phyloP scores from a whole-genome alignment of 2,329 filamentous ascomycete species.

The Colletotrichum chlorophyti region DNA sequence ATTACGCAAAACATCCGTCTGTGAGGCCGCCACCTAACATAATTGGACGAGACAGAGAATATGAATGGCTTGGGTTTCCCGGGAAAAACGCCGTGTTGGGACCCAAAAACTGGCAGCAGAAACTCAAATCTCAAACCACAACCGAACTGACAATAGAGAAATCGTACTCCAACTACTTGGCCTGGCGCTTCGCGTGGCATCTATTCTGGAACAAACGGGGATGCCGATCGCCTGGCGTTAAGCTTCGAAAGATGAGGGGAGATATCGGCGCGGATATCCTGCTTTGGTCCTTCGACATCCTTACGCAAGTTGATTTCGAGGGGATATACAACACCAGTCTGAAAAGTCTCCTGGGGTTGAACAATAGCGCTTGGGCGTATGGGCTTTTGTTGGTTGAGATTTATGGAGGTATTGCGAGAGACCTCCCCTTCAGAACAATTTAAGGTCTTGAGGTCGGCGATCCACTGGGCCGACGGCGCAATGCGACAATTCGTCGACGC shows the following conservation, averaged over 20 bases:
- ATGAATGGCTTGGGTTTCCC: too few species aligned
- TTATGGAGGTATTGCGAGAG: neutral
- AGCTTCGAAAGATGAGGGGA: conserved; percentile 4
- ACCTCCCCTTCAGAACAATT: conserved; percentile 3
- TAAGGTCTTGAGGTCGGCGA: neutral
- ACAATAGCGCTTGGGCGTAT: neutral
- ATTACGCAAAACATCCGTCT: too few species aligned
- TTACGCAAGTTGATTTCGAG: neutral
- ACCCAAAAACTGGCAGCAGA: neutral
- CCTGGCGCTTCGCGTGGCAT: conserved; percentile 2
- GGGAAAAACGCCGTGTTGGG: too few species aligned
- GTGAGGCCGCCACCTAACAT: too few species aligned
- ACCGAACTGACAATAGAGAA: neutral
- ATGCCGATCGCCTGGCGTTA: neutral
- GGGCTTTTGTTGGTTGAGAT: neutral
- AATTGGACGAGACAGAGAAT: too few species aligned
- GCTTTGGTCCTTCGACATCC: neutral
- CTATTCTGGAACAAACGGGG: neutral
- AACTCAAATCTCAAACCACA: neutral
- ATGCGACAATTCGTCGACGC: neutral
- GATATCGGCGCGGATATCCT: neutral
- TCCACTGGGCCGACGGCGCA: neutral
- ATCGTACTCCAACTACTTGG: neutral
- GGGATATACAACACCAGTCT: neutral
- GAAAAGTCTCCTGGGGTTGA: neutral